Evolutionary conservation across 1,284 basidiomycete species (phyloP).

Genomic region (Sporisorium scitamineum): DNA sequence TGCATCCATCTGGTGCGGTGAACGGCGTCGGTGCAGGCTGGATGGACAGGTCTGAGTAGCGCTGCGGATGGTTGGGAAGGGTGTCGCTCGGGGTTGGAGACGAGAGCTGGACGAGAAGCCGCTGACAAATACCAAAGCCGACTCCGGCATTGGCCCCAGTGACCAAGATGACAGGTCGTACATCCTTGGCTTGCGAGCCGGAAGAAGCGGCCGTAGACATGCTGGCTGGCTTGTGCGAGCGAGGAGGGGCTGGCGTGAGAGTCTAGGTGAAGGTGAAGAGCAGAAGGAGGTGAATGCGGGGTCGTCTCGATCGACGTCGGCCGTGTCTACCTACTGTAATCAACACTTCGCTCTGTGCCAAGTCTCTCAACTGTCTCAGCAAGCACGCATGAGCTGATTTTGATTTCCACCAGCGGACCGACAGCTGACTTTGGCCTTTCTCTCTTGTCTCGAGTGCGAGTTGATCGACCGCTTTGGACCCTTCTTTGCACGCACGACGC

Average conservation of each 20-base stretch:
- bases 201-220: conserved; percentile 28
- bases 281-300: neutral
- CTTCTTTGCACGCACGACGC: neutral
- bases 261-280: neutral
- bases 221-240: neutral
- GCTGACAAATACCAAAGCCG: conserved; percentile 67
- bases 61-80: conserved; percentile 42
- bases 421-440: neutral
- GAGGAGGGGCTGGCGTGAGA: neutral
- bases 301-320: neutral
- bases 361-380: neutral
- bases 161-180: conserved; percentile 64
- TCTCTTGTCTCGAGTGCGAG: neutral
- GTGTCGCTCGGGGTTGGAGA: conserved; percentile 64
- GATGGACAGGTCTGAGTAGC: conserved; percentile 11
- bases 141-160: conserved; percentile 68
- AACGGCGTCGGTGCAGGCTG: conserved; percentile 61
- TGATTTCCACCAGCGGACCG: neutral
- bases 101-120: conserved; percentile 67
- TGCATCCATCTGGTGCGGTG: conserved; percentile 65
- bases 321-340: too few species aligned
- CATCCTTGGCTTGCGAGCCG: conserved; percentile 21
- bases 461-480: conserved; percentile 13
- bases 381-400: conserved; percentile 26
- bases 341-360: neutral